Base-by-base conservation (phyloP, 1,284 basidiomycete genomes). In the Tilletia horrida region DNA sequence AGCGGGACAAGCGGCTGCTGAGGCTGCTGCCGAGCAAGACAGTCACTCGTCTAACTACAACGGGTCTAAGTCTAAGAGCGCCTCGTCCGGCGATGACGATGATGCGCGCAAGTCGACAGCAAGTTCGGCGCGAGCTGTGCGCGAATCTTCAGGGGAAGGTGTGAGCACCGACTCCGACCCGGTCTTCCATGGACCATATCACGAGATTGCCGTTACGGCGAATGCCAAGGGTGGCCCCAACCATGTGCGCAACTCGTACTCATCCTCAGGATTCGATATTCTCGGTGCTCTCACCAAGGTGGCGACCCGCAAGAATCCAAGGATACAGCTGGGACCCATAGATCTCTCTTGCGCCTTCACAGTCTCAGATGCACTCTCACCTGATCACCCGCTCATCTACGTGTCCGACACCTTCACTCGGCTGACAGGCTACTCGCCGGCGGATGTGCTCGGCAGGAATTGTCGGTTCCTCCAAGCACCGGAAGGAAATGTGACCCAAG, bases 291-390 rank as follows among this genome's bases (percentile, higher is more conserved):
- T 97, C 25, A 86, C 89, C 3, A 86, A 91, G 13, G 89, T 97
- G 16, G 88, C 87, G 1, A 86, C 85, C 18, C 87, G 93, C 1
- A 88, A 88, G 0, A 86, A 90, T 73, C 92, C 91, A 0, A 88
- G 86, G 68, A 87, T 96, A 61, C 83, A 86, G 6, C 86, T 97
- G 21, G 94, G 94, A 9, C 92, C 94, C 0, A 91, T 97, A 44
- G 94, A 97, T 82, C 85, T 93, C 67, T 90, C 91, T 2, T 93
- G 91, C 79, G 88, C 91, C 9, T 97, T 97, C 81, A 86, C 91
- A 71, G 90, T 97, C 63, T 89, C 90, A 66, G 93, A 97, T 80
- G 86, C 89, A 21, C 87, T 90, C 14, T 85, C 89, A 62, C 87
- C 87, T 73, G 93, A 97, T 77, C 85, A 85, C 62, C 92, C 93